Conservation (phyloP, 257 asterid species). For the Solanum piurae region DNA sequence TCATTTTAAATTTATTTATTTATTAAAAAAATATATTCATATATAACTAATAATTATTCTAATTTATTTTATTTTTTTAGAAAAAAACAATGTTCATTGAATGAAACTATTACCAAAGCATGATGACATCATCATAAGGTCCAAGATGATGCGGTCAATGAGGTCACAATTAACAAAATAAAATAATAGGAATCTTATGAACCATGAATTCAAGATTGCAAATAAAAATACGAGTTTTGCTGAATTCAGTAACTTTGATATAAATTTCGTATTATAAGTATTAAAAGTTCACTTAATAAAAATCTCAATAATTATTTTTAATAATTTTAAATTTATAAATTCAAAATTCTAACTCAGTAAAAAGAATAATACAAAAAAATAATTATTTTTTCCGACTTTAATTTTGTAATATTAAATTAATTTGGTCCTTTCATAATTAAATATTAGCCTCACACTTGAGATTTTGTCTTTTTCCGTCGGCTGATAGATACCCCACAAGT, state of each 20-base stretch:
- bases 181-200: background rate
- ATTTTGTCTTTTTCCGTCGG: constrained; percentile 1
- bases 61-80: background rate
- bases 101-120: background rate
- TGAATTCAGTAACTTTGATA: too few species aligned
- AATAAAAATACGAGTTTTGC: too few species aligned
- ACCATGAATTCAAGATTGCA: background rate
- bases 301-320: too few species aligned
- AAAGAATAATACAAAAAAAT: too few species aligned
- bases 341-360: background rate
- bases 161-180: background rate
- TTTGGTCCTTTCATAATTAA: background rate
- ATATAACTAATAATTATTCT: background rate
- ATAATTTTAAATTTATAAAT: background rate
- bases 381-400: too few species aligned
- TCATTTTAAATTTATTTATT: too few species aligned
- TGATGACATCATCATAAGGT: background rate
- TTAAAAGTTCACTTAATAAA: background rate
- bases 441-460: background rate
- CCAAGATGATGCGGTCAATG: background rate
- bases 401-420: background rate
- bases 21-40: too few species aligned
- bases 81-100: background rate
- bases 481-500: background rate
- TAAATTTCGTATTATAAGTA: too few species aligned